Conservation (phyloP, 345 rosid genomes). For the Salix brachista region DNA sequence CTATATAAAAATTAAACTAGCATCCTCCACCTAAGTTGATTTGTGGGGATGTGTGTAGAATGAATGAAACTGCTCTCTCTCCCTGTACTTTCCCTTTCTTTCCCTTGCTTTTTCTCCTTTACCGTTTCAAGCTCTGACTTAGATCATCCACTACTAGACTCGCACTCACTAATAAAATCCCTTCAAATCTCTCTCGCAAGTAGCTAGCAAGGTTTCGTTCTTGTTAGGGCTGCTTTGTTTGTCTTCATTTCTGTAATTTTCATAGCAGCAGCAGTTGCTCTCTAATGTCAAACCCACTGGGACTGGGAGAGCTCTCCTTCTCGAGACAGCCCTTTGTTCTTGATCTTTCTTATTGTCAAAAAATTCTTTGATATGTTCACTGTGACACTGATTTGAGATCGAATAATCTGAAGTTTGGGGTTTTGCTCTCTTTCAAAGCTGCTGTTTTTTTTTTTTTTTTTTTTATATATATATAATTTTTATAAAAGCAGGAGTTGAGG, state of each 20-base stretch:
- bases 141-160: conserved; percentile 35
- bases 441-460: not conserved
- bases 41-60: conserved; percentile 82
- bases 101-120: conserved; percentile 19
- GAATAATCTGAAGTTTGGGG: not conserved
- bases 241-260: conserved; percentile 14
- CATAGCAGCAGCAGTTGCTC: not conserved
- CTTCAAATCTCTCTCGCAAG: not conserved
- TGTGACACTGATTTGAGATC: conserved; percentile 14
- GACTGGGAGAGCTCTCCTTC: conserved; percentile 36
- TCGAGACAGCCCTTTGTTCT: conserved; percentile 32
- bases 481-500: not conserved
- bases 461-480: no score
- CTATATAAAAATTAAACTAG: no score
- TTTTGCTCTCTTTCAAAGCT: not conserved
- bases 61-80: conserved; percentile 30
- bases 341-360: not conserved
- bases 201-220: not conserved
- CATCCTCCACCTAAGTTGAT: conserved; percentile 12
- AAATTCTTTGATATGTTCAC: not conserved
- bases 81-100: conserved; percentile 27
- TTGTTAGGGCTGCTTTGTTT: conserved; percentile 34
- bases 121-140: conserved; percentile 40
- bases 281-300: conserved; percentile 28
- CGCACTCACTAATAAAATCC: conserved; percentile 16